Percentiles rank a stretch among this genome's conserved stretches.
These are phyloP conservation scores for Cyberlindnera veronae DNA, from an alignment of 805 yeast genomes.

Conservation along the genomic window DNA sequence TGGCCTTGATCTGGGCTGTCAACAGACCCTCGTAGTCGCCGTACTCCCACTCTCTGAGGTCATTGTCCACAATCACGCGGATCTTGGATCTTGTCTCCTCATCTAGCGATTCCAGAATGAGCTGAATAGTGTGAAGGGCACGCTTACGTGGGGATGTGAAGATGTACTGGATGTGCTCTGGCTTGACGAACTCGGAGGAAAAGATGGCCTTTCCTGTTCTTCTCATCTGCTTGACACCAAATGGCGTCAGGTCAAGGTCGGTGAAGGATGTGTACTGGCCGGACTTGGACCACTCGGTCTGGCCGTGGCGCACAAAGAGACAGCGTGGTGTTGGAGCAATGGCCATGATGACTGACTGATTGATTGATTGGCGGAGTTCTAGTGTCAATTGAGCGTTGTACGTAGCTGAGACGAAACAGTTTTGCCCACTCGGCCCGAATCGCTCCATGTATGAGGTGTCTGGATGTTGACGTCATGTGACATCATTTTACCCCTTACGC, in stretches of 20 bases:
- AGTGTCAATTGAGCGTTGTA: no score
- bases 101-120: slow-evolving; percentile 51
- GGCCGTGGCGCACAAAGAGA: slow-evolving; percentile 77
- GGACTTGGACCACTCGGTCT: slow-evolving; percentile 92
- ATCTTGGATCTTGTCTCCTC: slow-evolving; percentile 40
- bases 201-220: slow-evolving; percentile 71
- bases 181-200: slow-evolving; percentile 61
- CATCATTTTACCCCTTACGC: no score
- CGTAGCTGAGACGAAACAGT: no score
- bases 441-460: no score
- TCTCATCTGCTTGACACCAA: slow-evolving; percentile 73
- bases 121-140: slow-evolving; percentile 70
- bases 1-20: slow-evolving; percentile 60
- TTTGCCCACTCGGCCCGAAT: no score
- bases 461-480: no score
- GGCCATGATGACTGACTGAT: slow-evolving; percentile 5
- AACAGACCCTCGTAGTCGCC: slow-evolving; percentile 90
- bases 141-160: slow-evolving; percentile 80
- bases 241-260: slow-evolving; percentile 72
- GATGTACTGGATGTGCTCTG: slow-evolving; percentile 56
- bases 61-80: slow-evolving; percentile 52
- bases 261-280: slow-evolving; percentile 91
- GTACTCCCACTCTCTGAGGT: slow-evolving; percentile 91
- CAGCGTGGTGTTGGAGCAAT: slow-evolving; percentile 57
- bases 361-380: no score